These are phyloP conservation scores for Trichosporon inkin DNA, from an alignment of 1,284 basidiomycete species.

Conservation along the genomic window DNA sequence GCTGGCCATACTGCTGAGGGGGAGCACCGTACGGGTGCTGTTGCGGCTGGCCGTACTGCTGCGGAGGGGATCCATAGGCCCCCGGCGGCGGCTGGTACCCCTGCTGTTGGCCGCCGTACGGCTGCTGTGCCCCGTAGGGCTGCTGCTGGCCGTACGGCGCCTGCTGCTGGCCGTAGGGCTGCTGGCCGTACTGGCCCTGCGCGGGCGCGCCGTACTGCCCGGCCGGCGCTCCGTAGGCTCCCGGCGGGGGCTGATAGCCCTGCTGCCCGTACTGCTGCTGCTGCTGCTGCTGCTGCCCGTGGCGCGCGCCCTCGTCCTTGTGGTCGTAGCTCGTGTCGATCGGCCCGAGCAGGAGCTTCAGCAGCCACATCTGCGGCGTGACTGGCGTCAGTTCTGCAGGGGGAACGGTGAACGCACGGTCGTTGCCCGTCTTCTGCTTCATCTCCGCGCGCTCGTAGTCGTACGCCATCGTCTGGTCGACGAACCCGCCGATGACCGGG, in stretches of 20 bases:
- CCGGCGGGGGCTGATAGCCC: background rate
- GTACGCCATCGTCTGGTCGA: slow-evolving; percentile 25
- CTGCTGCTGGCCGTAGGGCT: background rate
- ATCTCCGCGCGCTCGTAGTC: slow-evolving; percentile 22
- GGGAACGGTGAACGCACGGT: slow-evolving; percentile 18
- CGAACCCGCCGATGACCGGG: slow-evolving; percentile 18
- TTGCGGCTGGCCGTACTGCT: background rate
- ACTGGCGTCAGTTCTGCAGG: background rate
- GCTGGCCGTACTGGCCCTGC: background rate
- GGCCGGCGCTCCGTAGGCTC: background rate
- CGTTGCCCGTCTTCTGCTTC: slow-evolving; percentile 34
- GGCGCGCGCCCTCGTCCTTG: background rate
- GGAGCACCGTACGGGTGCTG: background rate
- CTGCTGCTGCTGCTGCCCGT: background rate
- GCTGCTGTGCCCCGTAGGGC: background rate
- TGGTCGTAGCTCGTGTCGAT: slow-evolving; percentile 15
- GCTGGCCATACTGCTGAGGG: background rate
- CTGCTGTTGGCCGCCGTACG: background rate
- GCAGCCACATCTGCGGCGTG: slow-evolving; percentile 22
- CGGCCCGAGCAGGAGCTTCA: slow-evolving; percentile 20
- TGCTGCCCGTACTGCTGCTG: background rate
- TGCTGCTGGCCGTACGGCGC: background rate
- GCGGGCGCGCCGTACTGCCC: background rate
- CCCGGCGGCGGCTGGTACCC: background rate
- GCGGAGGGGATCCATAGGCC: background rate